Evolutionary conservation across 2,329 filamentous ascomycete genomes (phyloP).

Genomic region (Nothopassalora personata): DNA sequence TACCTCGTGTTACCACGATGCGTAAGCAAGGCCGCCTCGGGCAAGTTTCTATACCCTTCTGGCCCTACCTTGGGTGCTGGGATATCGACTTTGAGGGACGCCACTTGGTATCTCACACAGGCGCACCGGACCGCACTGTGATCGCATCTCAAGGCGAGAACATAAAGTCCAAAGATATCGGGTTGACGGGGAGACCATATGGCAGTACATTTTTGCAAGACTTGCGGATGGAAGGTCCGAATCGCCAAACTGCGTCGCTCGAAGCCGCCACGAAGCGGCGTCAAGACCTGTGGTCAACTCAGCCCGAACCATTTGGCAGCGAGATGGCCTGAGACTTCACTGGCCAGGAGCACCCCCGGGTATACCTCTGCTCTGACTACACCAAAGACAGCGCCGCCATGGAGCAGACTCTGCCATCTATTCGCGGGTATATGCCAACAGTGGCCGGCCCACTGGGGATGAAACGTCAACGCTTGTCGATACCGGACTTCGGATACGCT

Average conservation of each 20-base stretch:
- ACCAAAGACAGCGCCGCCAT: slow-evolving; percentile 46
- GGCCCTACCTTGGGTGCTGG: slow-evolving; percentile 3
- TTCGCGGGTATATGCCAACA: slow-evolving; percentile 53
- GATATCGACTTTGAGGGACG: slow-evolving; percentile 39
- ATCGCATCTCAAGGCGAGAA: slow-evolving; percentile 17
- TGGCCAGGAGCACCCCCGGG: slow-evolving; percentile 56
- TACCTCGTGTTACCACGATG: no score
- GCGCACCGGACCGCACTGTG: slow-evolving; percentile 51
- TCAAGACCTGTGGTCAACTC: slow-evolving; percentile 47
- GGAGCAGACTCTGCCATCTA: slow-evolving; percentile 51
- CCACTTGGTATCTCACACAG: slow-evolving; percentile 53
- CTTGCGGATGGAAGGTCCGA: slow-evolving; percentile 45
- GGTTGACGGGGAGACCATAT: slow-evolving; percentile 57
- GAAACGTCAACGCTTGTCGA: slow-evolving; percentile 46
- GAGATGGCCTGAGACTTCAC: slow-evolving; percentile 62
- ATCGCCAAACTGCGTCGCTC: slow-evolving; percentile 37
- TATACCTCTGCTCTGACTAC: slow-evolving; percentile 48
- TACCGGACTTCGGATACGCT: slow-evolving; percentile 53
- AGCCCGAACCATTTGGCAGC: slow-evolving; percentile 53
- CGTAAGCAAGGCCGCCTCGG: no score
- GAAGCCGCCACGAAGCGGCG: slow-evolving; percentile 46
- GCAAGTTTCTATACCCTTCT: no score
- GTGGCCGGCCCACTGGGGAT: slow-evolving; percentile 58
- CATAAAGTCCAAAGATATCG: slow-evolving; percentile 40
- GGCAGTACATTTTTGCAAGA: slow-evolving; percentile 51